phyloP scores from a whole-genome alignment of 306 rosid genomes.

The Vigna hirtella region DNA sequence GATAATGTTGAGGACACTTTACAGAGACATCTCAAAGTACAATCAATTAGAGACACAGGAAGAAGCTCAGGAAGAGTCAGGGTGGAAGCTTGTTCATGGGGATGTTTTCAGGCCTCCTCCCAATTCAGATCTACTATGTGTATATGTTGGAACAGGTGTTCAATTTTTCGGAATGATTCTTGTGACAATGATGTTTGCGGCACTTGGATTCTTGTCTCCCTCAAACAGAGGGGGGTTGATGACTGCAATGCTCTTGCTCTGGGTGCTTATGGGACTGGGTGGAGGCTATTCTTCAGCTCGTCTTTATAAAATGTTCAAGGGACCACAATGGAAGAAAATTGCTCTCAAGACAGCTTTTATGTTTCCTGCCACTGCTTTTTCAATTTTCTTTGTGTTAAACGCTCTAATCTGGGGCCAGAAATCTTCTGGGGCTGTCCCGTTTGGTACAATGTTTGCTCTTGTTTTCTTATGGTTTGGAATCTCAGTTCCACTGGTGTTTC shows the following conservation, averaged over 20 bases:
- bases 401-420: conserved; percentile 90
- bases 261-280: conserved; percentile 88
- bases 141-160: conserved; percentile 91
- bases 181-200: conserved; percentile 88
- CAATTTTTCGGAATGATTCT: conserved; percentile 92
- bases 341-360: conserved; percentile 76
- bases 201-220: conserved; percentile 88
- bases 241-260: conserved; percentile 91
- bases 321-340: conserved; percentile 81
- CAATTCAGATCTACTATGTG: conserved; percentile 80
- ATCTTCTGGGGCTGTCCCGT: conserved; percentile 96
- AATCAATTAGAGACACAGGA: conserved; percentile 91
- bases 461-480: conserved; percentile 94
- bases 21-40: conserved; percentile 93
- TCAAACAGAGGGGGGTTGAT: conserved; percentile 91
- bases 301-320: conserved; percentile 77
- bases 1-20: conserved; percentile 97
- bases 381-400: conserved; percentile 80
- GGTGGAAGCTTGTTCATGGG: conserved; percentile 91
- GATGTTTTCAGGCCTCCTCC: conserved; percentile 86
- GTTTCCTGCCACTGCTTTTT: conserved; percentile 75
- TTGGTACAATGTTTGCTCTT: conserved; percentile 96
- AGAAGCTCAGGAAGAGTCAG: conserved; percentile 95
- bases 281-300: conserved; percentile 78
- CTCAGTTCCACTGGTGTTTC: conserved; percentile 86